Conservation (phyloP, 441 rosid genomes). For the Gossypium davidsonii region DNA sequence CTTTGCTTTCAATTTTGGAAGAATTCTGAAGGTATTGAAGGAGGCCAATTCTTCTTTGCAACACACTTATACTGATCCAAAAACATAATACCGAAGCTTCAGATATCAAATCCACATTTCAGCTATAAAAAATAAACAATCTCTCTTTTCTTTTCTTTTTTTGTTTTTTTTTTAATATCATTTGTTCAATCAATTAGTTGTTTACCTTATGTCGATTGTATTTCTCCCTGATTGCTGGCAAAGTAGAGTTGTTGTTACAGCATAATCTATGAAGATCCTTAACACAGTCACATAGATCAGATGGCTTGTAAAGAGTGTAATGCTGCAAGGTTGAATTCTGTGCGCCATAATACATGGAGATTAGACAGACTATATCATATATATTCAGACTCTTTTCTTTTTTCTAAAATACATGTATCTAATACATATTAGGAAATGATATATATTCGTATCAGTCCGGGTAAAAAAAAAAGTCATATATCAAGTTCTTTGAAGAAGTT, state of each 20-base stretch:
- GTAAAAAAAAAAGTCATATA: too few species aligned
- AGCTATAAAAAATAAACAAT: background rate
- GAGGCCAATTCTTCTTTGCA: conserved; percentile 75
- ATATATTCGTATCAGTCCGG: too few species aligned
- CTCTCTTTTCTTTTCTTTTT: too few species aligned
- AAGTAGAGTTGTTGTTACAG: conserved; percentile 36
- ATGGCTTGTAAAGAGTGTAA: conserved; percentile 70
- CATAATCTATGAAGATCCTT: conserved; percentile 64
- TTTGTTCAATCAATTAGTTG: background rate
- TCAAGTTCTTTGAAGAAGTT: too few species aligned
- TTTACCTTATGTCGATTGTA: conserved; percentile 85
- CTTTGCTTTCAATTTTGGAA: conserved; percentile 34
- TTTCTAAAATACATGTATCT: too few species aligned
- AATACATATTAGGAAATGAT: too few species aligned
- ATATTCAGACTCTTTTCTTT: too few species aligned
- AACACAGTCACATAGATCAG: conserved; percentile 60
- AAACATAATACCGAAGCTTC: background rate
- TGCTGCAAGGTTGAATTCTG: conserved; percentile 69
- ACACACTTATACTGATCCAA: conserved; percentile 63
- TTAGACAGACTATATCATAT: background rate
- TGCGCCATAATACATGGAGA: conserved; percentile 24
- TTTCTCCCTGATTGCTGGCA: conserved; percentile 81
- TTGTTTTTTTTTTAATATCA: too few species aligned
- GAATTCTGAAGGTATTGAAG: conserved; percentile 60
- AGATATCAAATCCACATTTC: background rate